A percentile compares a stretch with the other conserved stretches of the same genome.
Conservation (phyloP, 2,329 filamentous ascomycete species). For the Fusarium paranaense region DNA sequence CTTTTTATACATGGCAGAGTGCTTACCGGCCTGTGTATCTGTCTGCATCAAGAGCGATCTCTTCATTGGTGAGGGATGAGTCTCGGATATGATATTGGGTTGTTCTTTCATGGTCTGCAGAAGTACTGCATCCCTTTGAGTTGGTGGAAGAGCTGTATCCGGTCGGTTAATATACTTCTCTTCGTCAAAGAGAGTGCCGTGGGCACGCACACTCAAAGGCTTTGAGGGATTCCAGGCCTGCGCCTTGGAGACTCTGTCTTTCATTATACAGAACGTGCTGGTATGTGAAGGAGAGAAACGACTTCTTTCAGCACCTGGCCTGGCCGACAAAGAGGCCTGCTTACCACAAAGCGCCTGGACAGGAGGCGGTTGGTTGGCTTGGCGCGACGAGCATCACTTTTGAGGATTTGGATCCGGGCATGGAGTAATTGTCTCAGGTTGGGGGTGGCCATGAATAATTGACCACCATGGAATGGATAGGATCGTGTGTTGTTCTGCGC, state of each 20-base stretch:
- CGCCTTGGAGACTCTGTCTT: neutral
- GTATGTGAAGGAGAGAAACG: neutral
- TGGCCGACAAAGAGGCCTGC: neutral
- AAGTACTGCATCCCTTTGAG: neutral
- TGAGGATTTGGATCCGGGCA: neutral
- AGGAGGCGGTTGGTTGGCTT: neutral
- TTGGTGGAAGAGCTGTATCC: neutral
- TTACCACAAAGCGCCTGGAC: neutral
- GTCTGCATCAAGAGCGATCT: neutral
- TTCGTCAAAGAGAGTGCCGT: neutral
- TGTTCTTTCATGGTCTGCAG: neutral
- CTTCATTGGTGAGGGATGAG: neutral
- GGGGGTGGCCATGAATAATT: neutral
- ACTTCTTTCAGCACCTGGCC: neutral
- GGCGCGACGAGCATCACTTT: neutral
- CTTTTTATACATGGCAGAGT: neutral
- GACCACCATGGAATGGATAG: neutral
- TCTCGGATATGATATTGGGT: neutral
- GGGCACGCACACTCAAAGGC: neutral
- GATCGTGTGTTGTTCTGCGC: neutral
- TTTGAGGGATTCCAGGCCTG: neutral
- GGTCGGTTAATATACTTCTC: neutral
- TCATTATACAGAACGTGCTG: neutral
- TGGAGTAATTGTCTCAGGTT: neutral
- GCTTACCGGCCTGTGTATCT: neutral